These are phyloP conservation scores for Gastrolobium bilobum DNA, from an alignment of 306 rosid species.

Conservation along the genomic window DNA sequence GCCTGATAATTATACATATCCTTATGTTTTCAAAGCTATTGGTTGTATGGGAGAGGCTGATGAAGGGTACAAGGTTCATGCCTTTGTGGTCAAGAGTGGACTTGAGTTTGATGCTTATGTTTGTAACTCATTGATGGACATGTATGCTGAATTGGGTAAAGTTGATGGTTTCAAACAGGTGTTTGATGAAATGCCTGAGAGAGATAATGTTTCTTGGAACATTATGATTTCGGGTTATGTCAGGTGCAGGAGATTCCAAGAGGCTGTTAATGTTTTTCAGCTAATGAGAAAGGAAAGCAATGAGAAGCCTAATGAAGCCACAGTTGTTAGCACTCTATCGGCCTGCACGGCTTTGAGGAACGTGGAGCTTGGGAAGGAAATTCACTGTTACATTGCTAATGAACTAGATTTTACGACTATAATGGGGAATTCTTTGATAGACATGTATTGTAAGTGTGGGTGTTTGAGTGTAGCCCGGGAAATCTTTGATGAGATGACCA, in stretches of 20 bases:
- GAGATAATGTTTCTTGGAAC: constrained; percentile 78
- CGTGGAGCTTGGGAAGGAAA: constrained; percentile 70
- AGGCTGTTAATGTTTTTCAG: constrained; percentile 58
- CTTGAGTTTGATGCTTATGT: constrained; percentile 70
- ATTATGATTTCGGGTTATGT: constrained; percentile 69
- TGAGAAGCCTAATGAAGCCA: constrained; percentile 68
- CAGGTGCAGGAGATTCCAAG: constrained; percentile 61
- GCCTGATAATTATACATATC: constrained; percentile 82
- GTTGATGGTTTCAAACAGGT: constrained; percentile 40
- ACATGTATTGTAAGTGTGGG: constrained; percentile 78
- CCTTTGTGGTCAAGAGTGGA: constrained; percentile 66
- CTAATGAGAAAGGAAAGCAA: constrained; percentile 60
- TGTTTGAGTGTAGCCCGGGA: constrained; percentile 54
- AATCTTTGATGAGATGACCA: constrained; percentile 59
- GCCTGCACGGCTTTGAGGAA: constrained; percentile 68
- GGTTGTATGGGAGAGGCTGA: constrained; percentile 58
- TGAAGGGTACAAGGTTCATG: constrained; percentile 72
- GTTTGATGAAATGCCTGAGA: constrained; percentile 70
- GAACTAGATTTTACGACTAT: constrained; percentile 56
- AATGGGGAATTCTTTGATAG: constrained; percentile 66
- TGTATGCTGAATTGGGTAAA: constrained; percentile 68
- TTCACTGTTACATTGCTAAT: constrained; percentile 62
- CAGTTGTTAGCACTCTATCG: constrained; percentile 69
- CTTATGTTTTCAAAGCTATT: constrained; percentile 74
- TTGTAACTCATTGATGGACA: constrained; percentile 76